These are phyloP conservation scores for Annulohypoxylon bovei DNA, from an alignment of 495 filamentous ascomycete genomes.

Conservation along the genomic window DNA sequence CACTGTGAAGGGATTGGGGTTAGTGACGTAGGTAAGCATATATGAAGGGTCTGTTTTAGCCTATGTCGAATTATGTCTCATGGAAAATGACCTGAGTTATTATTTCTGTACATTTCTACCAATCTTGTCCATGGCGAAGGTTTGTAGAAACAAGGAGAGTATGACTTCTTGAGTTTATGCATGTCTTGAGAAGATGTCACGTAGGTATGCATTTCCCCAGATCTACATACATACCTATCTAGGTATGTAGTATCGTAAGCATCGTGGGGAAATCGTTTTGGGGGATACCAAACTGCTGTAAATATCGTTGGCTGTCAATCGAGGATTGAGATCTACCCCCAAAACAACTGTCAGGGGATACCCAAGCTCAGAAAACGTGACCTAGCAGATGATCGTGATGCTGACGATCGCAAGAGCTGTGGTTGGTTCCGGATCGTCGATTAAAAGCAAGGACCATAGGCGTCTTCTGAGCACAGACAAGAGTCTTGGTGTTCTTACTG, in stretches of 20 bases:
- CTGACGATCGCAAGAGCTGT: neutral
- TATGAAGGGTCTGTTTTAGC: neutral
- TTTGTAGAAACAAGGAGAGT: neutral
- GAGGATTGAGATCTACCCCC: neutral
- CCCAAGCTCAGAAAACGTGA: neutral
- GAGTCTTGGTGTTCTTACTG: neutral
- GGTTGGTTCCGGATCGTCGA: neutral
- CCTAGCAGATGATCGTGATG: neutral
- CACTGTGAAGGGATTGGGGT: slow-evolving; percentile 10
- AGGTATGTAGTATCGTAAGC: too few relatives aligned
- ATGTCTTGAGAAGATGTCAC: neutral
- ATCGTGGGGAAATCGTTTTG: slow-evolving; percentile 3
- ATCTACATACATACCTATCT: neutral
- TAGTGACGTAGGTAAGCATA: slow-evolving; percentile 14
- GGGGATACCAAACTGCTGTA: neutral
- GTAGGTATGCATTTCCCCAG: neutral
- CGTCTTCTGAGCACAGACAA: neutral
- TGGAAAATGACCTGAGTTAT: neutral
- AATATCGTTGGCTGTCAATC: neutral
- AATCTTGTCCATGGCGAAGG: neutral
- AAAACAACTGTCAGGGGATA: neutral
- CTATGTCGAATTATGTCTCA: neutral
- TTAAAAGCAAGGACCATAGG: neutral
- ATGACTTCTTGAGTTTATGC: neutral
- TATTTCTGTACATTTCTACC: neutral